A percentile compares a stretch with the other conserved stretches of the same genome.
Conservation (phyloP, 257 asterid genomes). For the Knoxia roxburghii region DNA sequence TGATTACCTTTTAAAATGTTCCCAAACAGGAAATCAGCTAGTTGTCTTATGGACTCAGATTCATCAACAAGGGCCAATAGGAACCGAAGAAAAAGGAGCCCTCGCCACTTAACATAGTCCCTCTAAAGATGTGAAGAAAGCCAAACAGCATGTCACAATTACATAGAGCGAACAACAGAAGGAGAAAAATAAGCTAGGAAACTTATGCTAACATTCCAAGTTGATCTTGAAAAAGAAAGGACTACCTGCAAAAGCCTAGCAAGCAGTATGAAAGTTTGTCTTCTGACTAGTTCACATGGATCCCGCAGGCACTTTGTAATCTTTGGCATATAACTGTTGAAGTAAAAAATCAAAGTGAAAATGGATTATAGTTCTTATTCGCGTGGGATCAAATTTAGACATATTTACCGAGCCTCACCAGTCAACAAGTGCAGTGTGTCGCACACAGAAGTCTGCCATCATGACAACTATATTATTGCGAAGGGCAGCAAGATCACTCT, state of each 20-base stretch:
- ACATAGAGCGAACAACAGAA: not conserved
- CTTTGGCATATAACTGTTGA: slow-evolving; percentile 68
- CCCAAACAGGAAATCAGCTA: slow-evolving; percentile 89
- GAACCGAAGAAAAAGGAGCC: slow-evolving; percentile 88
- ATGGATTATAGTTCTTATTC: not conserved
- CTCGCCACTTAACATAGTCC: slow-evolving; percentile 96
- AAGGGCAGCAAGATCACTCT: slow-evolving; percentile 72
- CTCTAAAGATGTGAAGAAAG: slow-evolving; percentile 41
- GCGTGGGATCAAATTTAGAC: not conserved
- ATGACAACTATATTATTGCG: slow-evolving; percentile 79
- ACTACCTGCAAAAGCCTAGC: slow-evolving; percentile 87
- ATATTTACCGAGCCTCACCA: slow-evolving; percentile 48
- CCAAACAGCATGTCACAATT: slow-evolving; percentile 9
- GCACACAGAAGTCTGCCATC: slow-evolving; percentile 97
- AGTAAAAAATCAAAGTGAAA: not conserved
- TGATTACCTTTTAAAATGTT: slow-evolving; percentile 75
- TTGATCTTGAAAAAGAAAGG: slow-evolving; percentile 3
- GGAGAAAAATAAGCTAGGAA: not conserved
- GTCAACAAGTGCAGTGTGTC: slow-evolving; percentile 87
- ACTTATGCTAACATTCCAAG: not conserved
- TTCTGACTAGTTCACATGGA: slow-evolving; percentile 86
- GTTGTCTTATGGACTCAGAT: slow-evolving; percentile 68
- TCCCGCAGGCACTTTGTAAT: slow-evolving; percentile 86
- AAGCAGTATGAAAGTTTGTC: slow-evolving; percentile 83
- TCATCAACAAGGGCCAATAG: slow-evolving; percentile 84